Evolutionary conservation across 2,329 filamentous ascomycete genomes (phyloP).

Genomic region (Nothomitra cinnamomea): DNA sequence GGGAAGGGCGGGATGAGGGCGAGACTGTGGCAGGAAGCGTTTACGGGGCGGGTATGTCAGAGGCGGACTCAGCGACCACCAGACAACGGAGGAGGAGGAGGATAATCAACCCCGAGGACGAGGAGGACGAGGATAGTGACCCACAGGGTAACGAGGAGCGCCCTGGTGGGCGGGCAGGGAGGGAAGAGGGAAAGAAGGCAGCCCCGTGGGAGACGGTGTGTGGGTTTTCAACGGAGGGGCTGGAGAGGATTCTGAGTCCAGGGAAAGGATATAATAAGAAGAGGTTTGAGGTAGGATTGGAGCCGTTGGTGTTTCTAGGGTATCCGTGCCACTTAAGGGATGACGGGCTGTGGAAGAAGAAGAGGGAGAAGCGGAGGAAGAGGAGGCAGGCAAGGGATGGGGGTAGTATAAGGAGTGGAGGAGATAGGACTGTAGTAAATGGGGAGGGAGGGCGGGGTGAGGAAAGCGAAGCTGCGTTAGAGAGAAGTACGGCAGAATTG

Average conservation of each 20-base stretch:
- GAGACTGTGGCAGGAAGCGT: not conserved
- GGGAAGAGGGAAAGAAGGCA: conserved; percentile 23
- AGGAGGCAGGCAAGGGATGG: not conserved
- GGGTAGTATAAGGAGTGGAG: not conserved
- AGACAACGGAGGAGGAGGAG: not conserved
- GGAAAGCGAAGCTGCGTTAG: not conserved
- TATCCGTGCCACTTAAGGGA: conserved; percentile 70
- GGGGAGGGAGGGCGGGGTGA: not conserved
- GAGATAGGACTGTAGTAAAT: not conserved
- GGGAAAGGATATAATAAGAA: conserved; percentile 61
- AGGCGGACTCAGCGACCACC: not conserved
- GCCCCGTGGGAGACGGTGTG: conserved; percentile 55
- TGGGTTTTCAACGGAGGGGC: conserved; percentile 56
- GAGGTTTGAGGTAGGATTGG: conserved; percentile 65
- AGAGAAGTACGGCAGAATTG: not conserved
- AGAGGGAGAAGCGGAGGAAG: conserved; percentile 28
- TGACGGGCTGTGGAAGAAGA: conserved; percentile 61
- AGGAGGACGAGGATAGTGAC: conserved; percentile 8
- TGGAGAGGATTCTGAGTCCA: conserved; percentile 67
- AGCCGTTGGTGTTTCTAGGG: conserved; percentile 64
- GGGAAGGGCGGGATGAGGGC: not conserved
- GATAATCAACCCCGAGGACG: conserved; percentile 7
- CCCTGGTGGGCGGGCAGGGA: conserved; percentile 25
- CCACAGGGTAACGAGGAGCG: conserved; percentile 17
- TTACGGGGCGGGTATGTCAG: not conserved